These are phyloP conservation scores for Colletotrichum echinochloae DNA, from an alignment of 2,329 filamentous ascomycete genomes.

Conservation along the genomic window DNA sequence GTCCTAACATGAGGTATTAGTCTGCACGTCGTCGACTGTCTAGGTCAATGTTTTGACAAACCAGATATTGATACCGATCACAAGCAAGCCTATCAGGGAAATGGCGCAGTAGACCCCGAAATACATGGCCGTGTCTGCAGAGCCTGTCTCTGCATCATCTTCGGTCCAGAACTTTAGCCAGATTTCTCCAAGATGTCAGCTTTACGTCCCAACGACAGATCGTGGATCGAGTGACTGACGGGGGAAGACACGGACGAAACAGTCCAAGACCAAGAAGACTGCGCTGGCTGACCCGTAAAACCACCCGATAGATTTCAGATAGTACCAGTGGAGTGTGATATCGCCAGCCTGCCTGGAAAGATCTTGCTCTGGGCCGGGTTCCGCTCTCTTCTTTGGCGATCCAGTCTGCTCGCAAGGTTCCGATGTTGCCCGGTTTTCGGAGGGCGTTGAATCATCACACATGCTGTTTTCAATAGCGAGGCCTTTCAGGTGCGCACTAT, in stretches of 20 bases:
- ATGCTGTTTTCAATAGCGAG: conserved; percentile 7
- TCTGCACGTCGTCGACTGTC: accelerated
- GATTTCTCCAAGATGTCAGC: conserved; percentile 1
- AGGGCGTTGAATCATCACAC: not conserved
- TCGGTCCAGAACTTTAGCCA: conserved; percentile 41
- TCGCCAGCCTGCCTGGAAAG: conserved; percentile 28
- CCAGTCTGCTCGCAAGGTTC: not conserved
- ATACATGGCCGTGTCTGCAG: conserved; percentile 44
- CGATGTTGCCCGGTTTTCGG: not conserved
- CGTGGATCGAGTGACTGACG: not conserved
- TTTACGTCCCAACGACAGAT: accelerated
- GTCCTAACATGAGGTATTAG: not conserved
- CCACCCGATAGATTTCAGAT: conserved; percentile 31
- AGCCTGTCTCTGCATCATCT: conserved; percentile 33
- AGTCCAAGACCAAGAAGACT: conserved; percentile 14
- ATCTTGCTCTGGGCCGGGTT: conserved; percentile 8
- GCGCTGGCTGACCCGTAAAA: conserved; percentile 20
- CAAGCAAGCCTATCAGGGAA: conserved; percentile 15
- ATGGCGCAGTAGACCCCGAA: conserved; percentile 43
- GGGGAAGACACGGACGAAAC: conserved; percentile 18
- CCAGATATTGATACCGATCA: conserved; percentile 21
- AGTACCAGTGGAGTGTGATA: conserved; percentile 27
- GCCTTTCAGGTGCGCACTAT: conserved; percentile 14
- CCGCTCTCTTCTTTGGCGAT: not conserved
- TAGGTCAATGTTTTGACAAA: not conserved